A percentile compares a stretch with the other conserved stretches of the same genome.
Conservation (phyloP, 2,329 filamentous ascomycete genomes). For the Pseudopyrenochaeta lycopersici region DNA sequence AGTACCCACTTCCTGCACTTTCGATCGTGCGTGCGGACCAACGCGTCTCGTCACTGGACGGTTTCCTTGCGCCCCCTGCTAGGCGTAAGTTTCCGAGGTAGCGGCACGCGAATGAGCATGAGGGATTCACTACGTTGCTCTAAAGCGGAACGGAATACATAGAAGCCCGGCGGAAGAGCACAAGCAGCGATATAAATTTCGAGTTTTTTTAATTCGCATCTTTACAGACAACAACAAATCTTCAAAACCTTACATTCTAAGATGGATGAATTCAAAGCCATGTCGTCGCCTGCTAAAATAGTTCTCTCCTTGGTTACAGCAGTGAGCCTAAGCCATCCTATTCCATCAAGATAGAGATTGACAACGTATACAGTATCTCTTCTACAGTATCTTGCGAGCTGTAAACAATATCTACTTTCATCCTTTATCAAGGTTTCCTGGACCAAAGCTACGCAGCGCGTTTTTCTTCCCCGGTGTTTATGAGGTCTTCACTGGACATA, state of each 20-base stretch:
- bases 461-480: conserved; percentile 20
- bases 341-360: neutral
- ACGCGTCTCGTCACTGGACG: neutral
- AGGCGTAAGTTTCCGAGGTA: too few relatives aligned
- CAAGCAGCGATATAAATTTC: neutral
- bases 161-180: neutral
- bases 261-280: neutral
- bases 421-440: conserved; percentile 51
- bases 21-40: neutral
- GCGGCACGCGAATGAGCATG: too few relatives aligned
- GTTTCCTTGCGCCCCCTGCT: too few relatives aligned
- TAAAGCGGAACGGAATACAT: too few relatives aligned
- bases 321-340: neutral
- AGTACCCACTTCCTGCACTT: neutral
- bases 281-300: neutral
- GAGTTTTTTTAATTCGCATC: too few relatives aligned
- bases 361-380: conserved; percentile 8
- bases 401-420: conserved; percentile 51
- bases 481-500: neutral
- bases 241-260: neutral
- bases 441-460: conserved; percentile 43
- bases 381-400: conserved; percentile 7
- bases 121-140: too few relatives aligned
- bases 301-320: neutral
- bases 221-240: neutral